Percentiles rank a stretch among this genome's conserved stretches.
phyloP scores from a whole-genome alignment of 805 yeast species.

The Ogataea paraovalis region DNA sequence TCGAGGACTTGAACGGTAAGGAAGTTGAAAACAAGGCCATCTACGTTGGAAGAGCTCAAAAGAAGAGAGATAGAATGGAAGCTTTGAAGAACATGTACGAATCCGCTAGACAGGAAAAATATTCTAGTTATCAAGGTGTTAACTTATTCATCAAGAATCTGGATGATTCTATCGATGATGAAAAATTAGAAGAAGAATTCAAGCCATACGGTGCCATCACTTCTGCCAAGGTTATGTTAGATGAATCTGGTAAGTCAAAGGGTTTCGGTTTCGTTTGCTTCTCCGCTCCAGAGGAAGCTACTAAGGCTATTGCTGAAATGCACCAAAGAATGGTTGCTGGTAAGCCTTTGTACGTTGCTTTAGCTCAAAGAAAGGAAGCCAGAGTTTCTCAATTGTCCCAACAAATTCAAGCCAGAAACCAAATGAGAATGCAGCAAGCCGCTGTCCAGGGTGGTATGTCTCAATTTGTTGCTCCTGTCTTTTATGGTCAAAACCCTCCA shows the following conservation, averaged over 20 bases:
- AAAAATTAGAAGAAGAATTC: conserved; percentile 86
- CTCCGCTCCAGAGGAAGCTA: conserved; percentile 97
- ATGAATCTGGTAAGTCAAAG: conserved; percentile 90
- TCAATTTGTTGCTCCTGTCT: conserved; percentile 83
- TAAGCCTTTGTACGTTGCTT: conserved; percentile 96
- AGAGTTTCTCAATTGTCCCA: conserved; percentile 96
- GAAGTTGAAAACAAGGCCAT: conserved; percentile 83
- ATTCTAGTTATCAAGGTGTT: conserved; percentile 94
- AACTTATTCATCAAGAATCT: conserved; percentile 95
- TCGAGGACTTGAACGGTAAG: conserved; percentile 82
- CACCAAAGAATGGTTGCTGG: conserved; percentile 93
- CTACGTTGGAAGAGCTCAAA: conserved; percentile 98
- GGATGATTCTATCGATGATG: conserved; percentile 91
- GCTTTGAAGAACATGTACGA: conserved; percentile 95
- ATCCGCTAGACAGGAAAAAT: conserved; percentile 83
- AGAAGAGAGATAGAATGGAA: conserved; percentile 95
- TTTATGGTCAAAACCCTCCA: conserved; percentile 80
- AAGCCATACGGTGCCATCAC: conserved; percentile 92
- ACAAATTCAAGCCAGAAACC: conserved; percentile 97
- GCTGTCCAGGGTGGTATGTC: conserved; percentile 83
- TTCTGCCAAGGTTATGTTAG: conserved; percentile 94
- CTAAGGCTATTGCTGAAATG: conserved; percentile 97
- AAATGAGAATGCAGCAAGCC: conserved; percentile 96
- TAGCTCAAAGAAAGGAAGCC: conserved; percentile 98
- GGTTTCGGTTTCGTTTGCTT: conserved; percentile 99